phyloP scores from a whole-genome alignment of 441 rosid species.

The Arabidopsis lyrata region DNA sequence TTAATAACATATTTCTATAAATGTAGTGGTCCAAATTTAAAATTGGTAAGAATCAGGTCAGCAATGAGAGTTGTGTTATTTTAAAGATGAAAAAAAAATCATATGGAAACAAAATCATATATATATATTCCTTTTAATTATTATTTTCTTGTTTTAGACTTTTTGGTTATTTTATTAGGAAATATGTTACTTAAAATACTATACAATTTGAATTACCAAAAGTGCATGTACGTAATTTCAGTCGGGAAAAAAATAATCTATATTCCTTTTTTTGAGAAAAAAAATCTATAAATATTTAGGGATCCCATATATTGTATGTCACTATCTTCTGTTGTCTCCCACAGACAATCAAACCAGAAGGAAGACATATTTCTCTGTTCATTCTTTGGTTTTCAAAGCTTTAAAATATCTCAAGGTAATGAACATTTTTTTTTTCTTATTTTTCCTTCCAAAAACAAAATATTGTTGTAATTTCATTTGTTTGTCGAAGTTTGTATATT shows the following conservation, averaged over 20 bases:
- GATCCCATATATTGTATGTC: background rate
- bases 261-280: background rate
- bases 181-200: background rate
- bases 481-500: background rate
- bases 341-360: conserved; percentile 16
- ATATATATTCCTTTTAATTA: background rate
- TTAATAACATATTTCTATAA: conserved; percentile 16
- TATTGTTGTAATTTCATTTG: background rate
- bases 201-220: background rate
- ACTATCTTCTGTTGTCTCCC: background rate
- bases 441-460: background rate
- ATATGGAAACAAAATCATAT: background rate
- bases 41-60: conserved; percentile 20
- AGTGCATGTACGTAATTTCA: background rate
- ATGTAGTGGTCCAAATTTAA: conserved; percentile 10
- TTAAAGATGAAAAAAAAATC: background rate
- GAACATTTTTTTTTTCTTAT: background rate
- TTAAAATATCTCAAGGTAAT: conserved; percentile 20
- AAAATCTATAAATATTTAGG: background rate
- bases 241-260: background rate
- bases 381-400: background rate
- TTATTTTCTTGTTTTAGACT: background rate
- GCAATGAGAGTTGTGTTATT: background rate
- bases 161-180: background rate
- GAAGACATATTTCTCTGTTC: conserved; percentile 13